A percentile compares a stretch with the other conserved stretches of the same genome.
phyloP scores from a whole-genome alignment of 164 flowering plant species.

The Kalanchoe fedtschenkoi region DNA sequence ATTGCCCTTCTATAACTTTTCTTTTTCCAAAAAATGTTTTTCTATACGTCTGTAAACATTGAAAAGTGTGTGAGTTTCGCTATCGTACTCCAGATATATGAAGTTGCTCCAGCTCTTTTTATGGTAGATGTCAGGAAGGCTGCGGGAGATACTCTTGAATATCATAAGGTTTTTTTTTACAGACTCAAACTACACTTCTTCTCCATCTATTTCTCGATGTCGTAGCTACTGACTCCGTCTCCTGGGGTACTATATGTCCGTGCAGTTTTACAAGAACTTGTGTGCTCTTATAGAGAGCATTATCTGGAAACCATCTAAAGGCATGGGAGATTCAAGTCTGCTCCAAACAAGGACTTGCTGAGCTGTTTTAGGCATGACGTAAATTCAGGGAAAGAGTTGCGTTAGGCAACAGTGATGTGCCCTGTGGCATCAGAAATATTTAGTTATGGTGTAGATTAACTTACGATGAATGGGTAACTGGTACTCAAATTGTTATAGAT shows the following conservation, averaged over 20 bases:
- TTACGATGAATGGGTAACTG: too few species aligned
- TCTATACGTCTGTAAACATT: too few species aligned
- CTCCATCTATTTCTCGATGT: neutral
- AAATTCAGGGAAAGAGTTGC: constrained; percentile 9
- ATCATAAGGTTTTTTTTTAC: constrained; percentile 31
- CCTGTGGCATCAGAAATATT: neutral
- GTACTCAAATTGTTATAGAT: too few species aligned
- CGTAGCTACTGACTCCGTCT: neutral
- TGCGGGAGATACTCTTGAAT: constrained; percentile 91
- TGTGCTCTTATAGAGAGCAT: constrained; percentile 54
- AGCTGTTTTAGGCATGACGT: constrained; percentile 30
- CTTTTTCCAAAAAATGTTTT: too few species aligned
- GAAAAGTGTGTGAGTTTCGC: neutral
- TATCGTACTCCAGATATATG: constrained; percentile 44
- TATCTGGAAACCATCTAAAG: constrained; percentile 62
- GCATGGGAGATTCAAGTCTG: constrained; percentile 20
- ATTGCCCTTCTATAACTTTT: constrained; percentile 1
- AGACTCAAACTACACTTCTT: neutral
- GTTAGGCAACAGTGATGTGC: neutral
- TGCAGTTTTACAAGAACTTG: constrained; percentile 79
- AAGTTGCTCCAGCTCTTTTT: constrained; percentile 88
- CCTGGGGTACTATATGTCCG: neutral
- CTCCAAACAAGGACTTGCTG: constrained; percentile 43
- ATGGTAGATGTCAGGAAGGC: constrained; percentile 98
- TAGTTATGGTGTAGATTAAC: too few species aligned